These are phyloP conservation scores for Endogone sp. DNA, from an alignment of 192 early-diverging fungal genomes.

Conservation along the genomic window DNA sequence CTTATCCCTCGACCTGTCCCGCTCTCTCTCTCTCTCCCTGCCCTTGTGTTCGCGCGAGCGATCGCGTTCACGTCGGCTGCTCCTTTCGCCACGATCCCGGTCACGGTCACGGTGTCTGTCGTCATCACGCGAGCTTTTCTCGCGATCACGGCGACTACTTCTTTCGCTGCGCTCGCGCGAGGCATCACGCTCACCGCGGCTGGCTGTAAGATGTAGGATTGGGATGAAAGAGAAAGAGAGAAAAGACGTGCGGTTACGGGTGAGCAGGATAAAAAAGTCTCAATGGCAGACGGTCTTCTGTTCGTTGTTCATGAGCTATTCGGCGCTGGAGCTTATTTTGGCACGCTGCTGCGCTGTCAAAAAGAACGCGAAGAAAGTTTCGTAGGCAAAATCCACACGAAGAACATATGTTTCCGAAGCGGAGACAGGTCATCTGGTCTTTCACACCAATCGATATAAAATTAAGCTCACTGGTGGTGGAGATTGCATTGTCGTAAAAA, in stretches of 20 bases:
- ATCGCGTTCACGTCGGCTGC: conserved; percentile 30
- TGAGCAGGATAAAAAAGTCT: neutral
- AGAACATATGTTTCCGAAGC: neutral
- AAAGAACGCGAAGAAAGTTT: neutral
- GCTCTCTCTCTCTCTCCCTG: conserved; percentile 17
- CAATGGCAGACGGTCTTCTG: neutral
- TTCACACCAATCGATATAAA: neutral
- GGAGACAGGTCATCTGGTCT: neutral
- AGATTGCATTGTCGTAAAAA: neutral
- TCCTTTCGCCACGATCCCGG: conserved; percentile 36
- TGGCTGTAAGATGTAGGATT: neutral
- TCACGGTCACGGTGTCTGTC: conserved; percentile 38
- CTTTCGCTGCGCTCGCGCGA: neutral
- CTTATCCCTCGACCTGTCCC: conserved; percentile 31
- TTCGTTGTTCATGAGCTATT: neutral
- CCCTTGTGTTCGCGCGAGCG: conserved; percentile 27
- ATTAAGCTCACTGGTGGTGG: neutral
- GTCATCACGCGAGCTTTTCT: conserved; percentile 30
- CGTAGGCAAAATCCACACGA: neutral
- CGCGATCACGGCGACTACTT: neutral
- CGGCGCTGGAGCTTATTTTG: neutral
- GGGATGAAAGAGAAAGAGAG: neutral
- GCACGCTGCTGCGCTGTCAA: neutral
- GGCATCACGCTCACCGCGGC: neutral
- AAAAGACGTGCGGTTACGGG: neutral